A percentile compares a stretch with the other conserved stretches of the same genome.
Evolutionary conservation across 768 basidiomycete species (phyloP).

Genomic region (Auricularia sp.): DNA sequence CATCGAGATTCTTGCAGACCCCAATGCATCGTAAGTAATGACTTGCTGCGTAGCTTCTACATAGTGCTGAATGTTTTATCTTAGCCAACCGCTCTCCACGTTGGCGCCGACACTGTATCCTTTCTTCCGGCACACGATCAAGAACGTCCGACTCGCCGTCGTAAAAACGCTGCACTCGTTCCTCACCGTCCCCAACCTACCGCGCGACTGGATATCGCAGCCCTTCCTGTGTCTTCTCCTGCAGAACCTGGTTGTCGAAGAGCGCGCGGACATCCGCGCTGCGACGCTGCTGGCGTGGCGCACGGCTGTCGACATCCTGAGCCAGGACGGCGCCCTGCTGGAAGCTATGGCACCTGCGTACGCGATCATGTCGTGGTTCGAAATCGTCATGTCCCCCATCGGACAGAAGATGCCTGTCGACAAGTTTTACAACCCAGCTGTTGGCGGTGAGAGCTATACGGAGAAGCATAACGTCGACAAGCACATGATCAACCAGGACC

Average conservation of each 20-base stretch:
- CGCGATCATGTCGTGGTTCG: conserved; percentile 74
- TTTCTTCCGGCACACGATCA: conserved; percentile 95
- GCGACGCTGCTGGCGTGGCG: conserved; percentile 68
- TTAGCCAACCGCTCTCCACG: conserved; percentile 67
- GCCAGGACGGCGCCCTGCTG: conserved; percentile 30
- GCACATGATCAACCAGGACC: conserved; percentile 85
- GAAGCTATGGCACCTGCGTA: conserved; percentile 47
- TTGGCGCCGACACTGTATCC: conserved; percentile 86
- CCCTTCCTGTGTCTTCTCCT: conserved; percentile 77
- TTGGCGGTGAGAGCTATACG: conserved; percentile 33
- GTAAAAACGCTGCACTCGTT: conserved; percentile 83
- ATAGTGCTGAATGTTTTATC: conserved; percentile 6
- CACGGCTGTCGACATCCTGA: conserved; percentile 49
- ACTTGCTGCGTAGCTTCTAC: not conserved
- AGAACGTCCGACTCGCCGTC: conserved; percentile 86
- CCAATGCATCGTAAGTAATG: conserved; percentile 57
- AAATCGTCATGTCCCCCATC: conserved; percentile 80
- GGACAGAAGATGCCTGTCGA: conserved; percentile 65
- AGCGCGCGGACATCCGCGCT: conserved; percentile 72
- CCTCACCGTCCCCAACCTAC: conserved; percentile 64
- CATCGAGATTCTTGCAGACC: conserved; percentile 62
- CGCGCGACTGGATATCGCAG: conserved; percentile 70
- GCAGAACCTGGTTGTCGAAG: conserved; percentile 90
- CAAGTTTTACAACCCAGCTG: conserved; percentile 56
- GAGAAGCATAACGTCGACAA: conserved; percentile 94